phyloP scores from a whole-genome alignment of 2,329 filamentous ascomycete species.

The Colletotrichum neosansevieriae region DNA sequence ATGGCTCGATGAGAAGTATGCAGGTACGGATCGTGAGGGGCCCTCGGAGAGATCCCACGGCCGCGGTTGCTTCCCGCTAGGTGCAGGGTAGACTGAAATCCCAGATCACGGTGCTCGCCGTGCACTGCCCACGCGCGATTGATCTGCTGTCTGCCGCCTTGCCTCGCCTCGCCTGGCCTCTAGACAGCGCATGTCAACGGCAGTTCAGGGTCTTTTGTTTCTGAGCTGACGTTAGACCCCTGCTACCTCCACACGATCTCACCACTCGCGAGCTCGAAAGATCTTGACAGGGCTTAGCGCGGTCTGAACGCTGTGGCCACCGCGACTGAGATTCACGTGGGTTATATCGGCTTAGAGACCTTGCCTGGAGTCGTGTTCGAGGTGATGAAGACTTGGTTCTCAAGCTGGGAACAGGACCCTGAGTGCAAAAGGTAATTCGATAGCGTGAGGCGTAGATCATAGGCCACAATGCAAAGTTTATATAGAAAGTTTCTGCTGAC shows the following conservation, averaged over 20 bases:
- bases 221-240: constrained; percentile 26
- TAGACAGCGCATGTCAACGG: constrained; percentile 17
- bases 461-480: no score
- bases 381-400: neutral
- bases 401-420: no score
- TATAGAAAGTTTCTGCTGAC: no score
- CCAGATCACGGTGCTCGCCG: constrained; percentile 23
- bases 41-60: constrained; percentile 3
- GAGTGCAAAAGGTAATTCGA: no score
- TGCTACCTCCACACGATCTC: constrained; percentile 36
- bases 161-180: neutral
- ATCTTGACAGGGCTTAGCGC: constrained; percentile 45
- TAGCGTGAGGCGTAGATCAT: no score
- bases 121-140: constrained; percentile 18
- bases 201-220: constrained; percentile 25
- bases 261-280: constrained; percentile 18
- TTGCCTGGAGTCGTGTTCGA: constrained; percentile 9
- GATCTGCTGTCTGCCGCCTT: neutral
- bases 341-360: constrained; percentile 5
- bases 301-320: constrained; percentile 47
- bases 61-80: neutral
- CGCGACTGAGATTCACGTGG: constrained; percentile 43
- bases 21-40: constrained; percentile 8
- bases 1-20: constrained; percentile 9
- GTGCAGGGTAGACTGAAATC: neutral